A percentile compares a stretch with the other conserved stretches of the same genome.
Conservation (phyloP, 768 basidiomycete species). For the Lactifluus hygrophoroides region DNA sequence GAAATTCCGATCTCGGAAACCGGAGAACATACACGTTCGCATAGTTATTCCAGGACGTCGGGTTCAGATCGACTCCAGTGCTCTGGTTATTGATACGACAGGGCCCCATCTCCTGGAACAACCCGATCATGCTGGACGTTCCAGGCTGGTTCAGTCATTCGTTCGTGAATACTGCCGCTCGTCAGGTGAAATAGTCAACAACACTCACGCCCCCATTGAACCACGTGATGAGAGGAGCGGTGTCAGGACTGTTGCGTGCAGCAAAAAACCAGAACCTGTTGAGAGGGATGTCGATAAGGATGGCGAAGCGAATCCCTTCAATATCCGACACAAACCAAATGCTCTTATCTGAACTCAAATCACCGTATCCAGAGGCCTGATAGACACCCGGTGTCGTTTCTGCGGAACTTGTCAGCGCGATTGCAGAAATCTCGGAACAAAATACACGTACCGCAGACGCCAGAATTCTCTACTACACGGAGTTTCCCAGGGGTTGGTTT, state of each 20-base stretch:
- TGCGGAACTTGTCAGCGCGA: neutral
- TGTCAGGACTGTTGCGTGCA: constrained; percentile 50
- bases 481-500: constrained; percentile 37
- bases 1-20: neutral
- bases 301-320: neutral
- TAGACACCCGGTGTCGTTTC: constrained; percentile 56
- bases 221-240: constrained; percentile 58
- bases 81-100: constrained; percentile 68
- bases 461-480: constrained; percentile 51
- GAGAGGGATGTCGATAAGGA: neutral
- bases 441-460: constrained; percentile 41
- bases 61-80: constrained; percentile 39
- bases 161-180: neutral
- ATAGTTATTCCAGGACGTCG: constrained; percentile 50
- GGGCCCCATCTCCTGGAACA: constrained; percentile 89
- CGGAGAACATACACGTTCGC: constrained; percentile 35
- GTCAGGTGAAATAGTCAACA: neutral
- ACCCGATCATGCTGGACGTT: constrained; percentile 51
- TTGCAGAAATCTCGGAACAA: neutral
- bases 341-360: constrained; percentile 47
- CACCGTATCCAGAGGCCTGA: constrained; percentile 57
- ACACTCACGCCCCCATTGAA: constrained; percentile 45
- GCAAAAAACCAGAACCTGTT: constrained; percentile 64
- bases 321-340: constrained; percentile 35
- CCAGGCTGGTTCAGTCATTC: constrained; percentile 26